phyloP scores from a whole-genome alignment of 345 rosid genomes.

The Populus nigra region DNA sequence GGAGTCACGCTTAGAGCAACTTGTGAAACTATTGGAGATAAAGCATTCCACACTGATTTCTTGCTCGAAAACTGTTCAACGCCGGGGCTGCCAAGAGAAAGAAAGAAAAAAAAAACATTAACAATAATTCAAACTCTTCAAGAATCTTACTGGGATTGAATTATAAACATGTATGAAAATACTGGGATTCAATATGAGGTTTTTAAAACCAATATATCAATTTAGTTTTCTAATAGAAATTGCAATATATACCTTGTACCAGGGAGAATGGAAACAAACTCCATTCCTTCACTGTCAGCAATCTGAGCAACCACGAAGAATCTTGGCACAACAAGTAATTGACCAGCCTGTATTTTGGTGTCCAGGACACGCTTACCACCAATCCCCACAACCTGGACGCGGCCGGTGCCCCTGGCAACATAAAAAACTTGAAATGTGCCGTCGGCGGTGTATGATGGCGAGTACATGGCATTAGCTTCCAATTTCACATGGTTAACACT shows the following conservation, averaged over 20 bases:
- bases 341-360: constrained; percentile 18
- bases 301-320: constrained; percentile 15
- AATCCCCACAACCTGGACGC: constrained; percentile 27
- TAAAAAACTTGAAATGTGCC: constrained; percentile 11
- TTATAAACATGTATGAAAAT: no score
- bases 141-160: no score
- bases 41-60: constrained; percentile 22
- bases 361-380: constrained; percentile 25
- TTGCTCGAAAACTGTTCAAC: constrained; percentile 15
- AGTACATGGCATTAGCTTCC: constrained; percentile 20
- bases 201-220: no score
- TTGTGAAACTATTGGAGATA: constrained; percentile 21
- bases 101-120: no score
- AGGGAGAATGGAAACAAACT: constrained; percentile 21
- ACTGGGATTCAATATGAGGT: no score
- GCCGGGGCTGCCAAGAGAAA: constrained; percentile 4
- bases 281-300: constrained; percentile 24
- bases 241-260: constrained; percentile 1
- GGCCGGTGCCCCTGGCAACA: constrained; percentile 23
- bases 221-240: no score
- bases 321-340: constrained; percentile 31
- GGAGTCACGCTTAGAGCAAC: constrained; percentile 13
- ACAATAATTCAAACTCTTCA: neutral
- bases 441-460: constrained; percentile 14
- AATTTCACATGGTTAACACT: constrained; percentile 10